These are phyloP conservation scores for Exserohilum rostratum DNA, from an alignment of 2,329 filamentous ascomycete species.

Conservation along the genomic window DNA sequence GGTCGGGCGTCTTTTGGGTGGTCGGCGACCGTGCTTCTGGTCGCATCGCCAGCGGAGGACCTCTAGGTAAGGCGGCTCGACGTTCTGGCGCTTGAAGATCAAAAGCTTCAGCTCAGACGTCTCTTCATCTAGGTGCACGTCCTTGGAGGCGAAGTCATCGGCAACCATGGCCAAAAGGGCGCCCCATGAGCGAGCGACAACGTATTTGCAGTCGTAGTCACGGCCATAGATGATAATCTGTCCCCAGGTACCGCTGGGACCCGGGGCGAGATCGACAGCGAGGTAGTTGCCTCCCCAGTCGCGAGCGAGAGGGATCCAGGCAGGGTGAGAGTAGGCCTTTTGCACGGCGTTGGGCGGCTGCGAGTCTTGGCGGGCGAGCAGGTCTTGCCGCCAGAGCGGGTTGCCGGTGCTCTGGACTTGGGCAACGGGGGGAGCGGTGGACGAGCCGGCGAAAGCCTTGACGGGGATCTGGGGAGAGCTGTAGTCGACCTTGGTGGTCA, in stretches of 20 bases:
- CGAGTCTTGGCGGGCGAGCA: slow-evolving; percentile 83
- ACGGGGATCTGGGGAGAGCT: slow-evolving; percentile 68
- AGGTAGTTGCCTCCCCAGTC: slow-evolving; percentile 99
- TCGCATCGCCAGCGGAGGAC: slow-evolving; percentile 95
- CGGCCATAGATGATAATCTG: slow-evolving; percentile 96
- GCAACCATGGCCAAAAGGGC: slow-evolving; percentile 84
- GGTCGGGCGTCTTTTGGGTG: slow-evolving; percentile 55
- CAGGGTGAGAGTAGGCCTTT: slow-evolving; percentile 89
- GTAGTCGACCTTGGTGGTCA: slow-evolving; percentile 64
- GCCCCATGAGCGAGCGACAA: slow-evolving; percentile 90
- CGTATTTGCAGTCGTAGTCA: slow-evolving; percentile 98
- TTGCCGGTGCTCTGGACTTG: slow-evolving; percentile 59
- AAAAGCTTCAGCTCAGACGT: slow-evolving; percentile 87
- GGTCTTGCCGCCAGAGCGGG: slow-evolving; percentile 80
- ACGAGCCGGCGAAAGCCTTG: slow-evolving; percentile 72
- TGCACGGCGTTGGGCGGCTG: slow-evolving; percentile 86
- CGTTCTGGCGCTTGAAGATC: slow-evolving; percentile 79
- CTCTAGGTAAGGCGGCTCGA: slow-evolving; percentile 92
- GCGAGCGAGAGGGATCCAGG: slow-evolving; percentile 93
- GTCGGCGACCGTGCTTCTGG: slow-evolving; percentile 81
- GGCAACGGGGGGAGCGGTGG: slow-evolving; percentile 71
- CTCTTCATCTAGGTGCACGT: slow-evolving; percentile 93
- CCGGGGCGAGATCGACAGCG: slow-evolving; percentile 89
- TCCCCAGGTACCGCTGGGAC: slow-evolving; percentile 88
- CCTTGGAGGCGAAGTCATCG: slow-evolving; percentile 89